phyloP scores from a whole-genome alignment of 129 eudicot genomes.

The Daucus carota region DH1_v3.0 NC_030386.2:30907501-30908000 shows the following conservation, averaged over 20 bases:
- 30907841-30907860: too few relatives aligned
- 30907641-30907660: conserved; percentile 66
- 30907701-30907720: conserved; percentile 83
- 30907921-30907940: too few relatives aligned
- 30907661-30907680: conserved; percentile 55
- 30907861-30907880: too few relatives aligned
- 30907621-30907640: conserved; percentile 61
- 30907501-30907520: conserved; percentile 48
- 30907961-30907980: too few relatives aligned
- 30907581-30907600: conserved; percentile 55
- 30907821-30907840: too few relatives aligned
- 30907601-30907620: conserved; percentile 36
- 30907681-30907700: conserved; percentile 78
- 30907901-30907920: too few relatives aligned
- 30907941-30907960: too few relatives aligned
- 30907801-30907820: background rate
- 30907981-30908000: background rate
- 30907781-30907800: background rate
- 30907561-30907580: conserved; percentile 50
- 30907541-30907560: conserved; percentile 36
- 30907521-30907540: conserved; percentile 46
- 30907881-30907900: too few relatives aligned
- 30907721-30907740: conserved; percentile 4
- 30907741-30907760: background rate
- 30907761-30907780: background rate